Conservation (phyloP, 1,284 basidiomycete species). For the Ceratobasidium sp. region DNA sequence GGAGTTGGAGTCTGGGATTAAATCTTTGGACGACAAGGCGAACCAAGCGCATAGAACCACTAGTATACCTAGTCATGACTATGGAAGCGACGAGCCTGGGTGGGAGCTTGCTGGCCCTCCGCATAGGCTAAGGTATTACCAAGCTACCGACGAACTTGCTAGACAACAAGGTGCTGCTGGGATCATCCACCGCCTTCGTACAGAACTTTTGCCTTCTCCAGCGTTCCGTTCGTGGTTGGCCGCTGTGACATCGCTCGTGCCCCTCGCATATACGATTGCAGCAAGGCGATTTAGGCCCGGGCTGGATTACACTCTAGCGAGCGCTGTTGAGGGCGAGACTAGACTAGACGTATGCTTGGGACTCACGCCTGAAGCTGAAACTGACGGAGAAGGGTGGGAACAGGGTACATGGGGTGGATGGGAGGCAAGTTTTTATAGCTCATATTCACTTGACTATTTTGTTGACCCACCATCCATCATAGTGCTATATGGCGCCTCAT, state of each 20-base stretch:
- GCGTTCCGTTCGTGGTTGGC: constrained; percentile 91
- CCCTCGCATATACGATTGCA: constrained; percentile 74
- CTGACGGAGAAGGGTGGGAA: constrained; percentile 63
- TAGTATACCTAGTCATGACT: constrained; percentile 54
- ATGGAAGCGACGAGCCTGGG: constrained; percentile 53
- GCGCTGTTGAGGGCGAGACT: constrained; percentile 83
- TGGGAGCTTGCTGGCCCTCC: constrained; percentile 89
- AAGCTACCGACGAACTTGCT: constrained; percentile 54
- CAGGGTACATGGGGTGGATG: constrained; percentile 89
- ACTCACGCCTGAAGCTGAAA: constrained; percentile 69
- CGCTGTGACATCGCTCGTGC: constrained; percentile 79
- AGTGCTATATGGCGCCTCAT: constrained; percentile 95
- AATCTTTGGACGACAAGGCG: constrained; percentile 66
- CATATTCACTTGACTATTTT: background rate
- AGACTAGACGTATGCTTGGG: constrained; percentile 90
- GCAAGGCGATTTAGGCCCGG: constrained; percentile 91
- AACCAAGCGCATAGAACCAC: constrained; percentile 61
- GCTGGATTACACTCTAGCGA: constrained; percentile 94
- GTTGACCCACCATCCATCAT: background rate
- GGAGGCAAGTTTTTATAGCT: constrained; percentile 66
- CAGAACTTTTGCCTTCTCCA: constrained; percentile 78
- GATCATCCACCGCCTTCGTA: constrained; percentile 34
- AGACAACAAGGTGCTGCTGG: constrained; percentile 22
- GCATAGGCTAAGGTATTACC: constrained; percentile 91
- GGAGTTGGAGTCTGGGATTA: constrained; percentile 70